Evolutionary conservation across 768 basidiomycete genomes (phyloP).

Genomic region (Boletus subparvulus): DNA sequence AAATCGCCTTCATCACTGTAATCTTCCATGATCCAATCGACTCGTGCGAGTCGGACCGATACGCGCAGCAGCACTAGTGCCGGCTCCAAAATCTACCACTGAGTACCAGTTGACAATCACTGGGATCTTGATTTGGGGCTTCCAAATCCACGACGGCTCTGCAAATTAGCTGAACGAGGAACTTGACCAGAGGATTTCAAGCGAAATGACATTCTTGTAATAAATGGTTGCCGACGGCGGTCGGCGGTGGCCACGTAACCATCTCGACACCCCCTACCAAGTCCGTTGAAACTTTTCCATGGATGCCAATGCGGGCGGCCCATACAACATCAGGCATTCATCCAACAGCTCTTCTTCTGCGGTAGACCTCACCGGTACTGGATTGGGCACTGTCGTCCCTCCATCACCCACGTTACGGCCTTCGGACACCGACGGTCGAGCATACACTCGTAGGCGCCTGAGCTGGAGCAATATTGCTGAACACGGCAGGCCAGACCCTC

Average conservation of each 20-base stretch:
- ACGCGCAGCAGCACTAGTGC: not conserved
- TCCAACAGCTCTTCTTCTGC: constrained; percentile 52
- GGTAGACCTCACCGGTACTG: constrained; percentile 51
- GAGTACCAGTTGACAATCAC: too few species aligned
- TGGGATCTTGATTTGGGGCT: not conserved
- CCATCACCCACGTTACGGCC: constrained; percentile 48
- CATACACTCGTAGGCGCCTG: constrained; percentile 49
- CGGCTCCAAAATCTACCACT: not conserved
- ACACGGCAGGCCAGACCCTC: constrained; percentile 44
- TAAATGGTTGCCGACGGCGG: not conserved
- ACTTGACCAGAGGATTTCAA: too few species aligned
- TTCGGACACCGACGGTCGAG: constrained; percentile 33
- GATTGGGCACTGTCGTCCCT: constrained; percentile 44
- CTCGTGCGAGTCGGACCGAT: not conserved
- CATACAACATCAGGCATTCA: constrained; percentile 8
- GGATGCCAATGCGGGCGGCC: constrained; percentile 10
- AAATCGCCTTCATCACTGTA: constrained; percentile 34
- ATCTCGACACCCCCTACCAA: not conserved
- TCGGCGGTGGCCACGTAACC: not conserved
- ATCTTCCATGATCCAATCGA: constrained; percentile 7
- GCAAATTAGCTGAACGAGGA: not conserved
- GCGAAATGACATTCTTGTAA: not conserved
- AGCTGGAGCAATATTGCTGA: constrained; percentile 55
- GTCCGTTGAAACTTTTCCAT: constrained; percentile 1
- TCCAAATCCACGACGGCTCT: not conserved